Evolutionary conservation across 371 early-diverging fungal species (phyloP), one percentile per base, ranked within the genome.

Genomic region (Zychaea mexicana): DNA sequence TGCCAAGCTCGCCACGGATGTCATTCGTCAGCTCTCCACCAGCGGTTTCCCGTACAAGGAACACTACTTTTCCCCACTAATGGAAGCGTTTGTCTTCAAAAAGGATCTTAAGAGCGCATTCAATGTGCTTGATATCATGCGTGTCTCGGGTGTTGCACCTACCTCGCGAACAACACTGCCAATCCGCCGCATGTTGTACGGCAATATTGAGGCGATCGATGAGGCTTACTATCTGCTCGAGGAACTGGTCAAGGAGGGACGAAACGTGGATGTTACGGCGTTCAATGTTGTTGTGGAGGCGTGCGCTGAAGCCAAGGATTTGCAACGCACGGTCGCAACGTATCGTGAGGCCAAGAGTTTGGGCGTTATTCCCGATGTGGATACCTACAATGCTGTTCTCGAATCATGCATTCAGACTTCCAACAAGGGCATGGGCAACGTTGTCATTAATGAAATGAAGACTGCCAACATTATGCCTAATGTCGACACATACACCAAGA

Each of bases 31-130:
- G 42, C 69, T 92, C 61, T 80, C 82, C 42, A 76, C 65, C 7
- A 68, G 57, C 24, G 88, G 84, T 42, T 84, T 81, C 66, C 71
- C 83, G 24, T 79, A 90, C 47, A 76, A 82, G 28, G 91, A 90
- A 59, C 79, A 80, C 17, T 90, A 93, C 59, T 85, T 90, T 69
- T 85, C 87, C 26, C 89, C 92, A 24, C 60, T 93, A 36, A 75
- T 91, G 58, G 89, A 88, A 53, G 83, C 92, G 1, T 90, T 90
- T 60, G 73, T 87, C 8, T 67, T 62, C 33, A 75, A 78, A 52
- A 61, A 69, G 15, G 86, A 85, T 61, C 76, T 85, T 68, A 83
- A 83, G 73, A 76, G 79, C 28, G 91, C 90, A 1, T 84, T 93
- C 68, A 77, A 82, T 54, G 86, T 88, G 28, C 67, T 92, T 52